phyloP scores from a whole-genome alignment of 371 early-diverging fungal species.

The Mortierella sp. region DNA sequence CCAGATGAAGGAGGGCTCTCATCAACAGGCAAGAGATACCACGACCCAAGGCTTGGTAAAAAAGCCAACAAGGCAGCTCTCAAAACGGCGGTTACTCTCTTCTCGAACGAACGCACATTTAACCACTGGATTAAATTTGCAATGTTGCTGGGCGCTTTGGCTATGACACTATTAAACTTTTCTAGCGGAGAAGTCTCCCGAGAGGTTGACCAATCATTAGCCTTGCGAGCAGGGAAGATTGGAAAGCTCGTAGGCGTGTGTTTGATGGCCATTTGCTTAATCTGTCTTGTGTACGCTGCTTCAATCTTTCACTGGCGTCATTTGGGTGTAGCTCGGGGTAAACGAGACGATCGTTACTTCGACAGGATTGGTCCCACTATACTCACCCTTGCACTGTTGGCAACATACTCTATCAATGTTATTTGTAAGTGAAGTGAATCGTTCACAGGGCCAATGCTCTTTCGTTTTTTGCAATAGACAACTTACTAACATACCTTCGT shows the following conservation, averaged over 20 bases:
- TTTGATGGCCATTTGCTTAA: slow-evolving; percentile 31
- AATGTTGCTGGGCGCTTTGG: slow-evolving; percentile 73
- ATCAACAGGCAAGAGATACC: slow-evolving; percentile 31
- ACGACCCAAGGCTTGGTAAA: slow-evolving; percentile 16
- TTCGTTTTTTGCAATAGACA: neutral
- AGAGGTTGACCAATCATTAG: slow-evolving; percentile 10
- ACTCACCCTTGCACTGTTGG: slow-evolving; percentile 25
- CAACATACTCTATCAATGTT: slow-evolving; percentile 34
- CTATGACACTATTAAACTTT: slow-evolving; percentile 80
- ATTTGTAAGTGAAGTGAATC: slow-evolving; percentile 23
- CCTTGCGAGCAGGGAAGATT: slow-evolving; percentile 14
- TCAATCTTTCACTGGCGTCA: slow-evolving; percentile 43
- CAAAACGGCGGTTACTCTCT: slow-evolving; percentile 63
- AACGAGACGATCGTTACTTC: slow-evolving; percentile 26
- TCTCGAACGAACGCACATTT: slow-evolving; percentile 97
- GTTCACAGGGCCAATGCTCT: neutral
- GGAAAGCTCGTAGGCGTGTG: slow-evolving; percentile 31
- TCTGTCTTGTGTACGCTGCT: slow-evolving; percentile 30
- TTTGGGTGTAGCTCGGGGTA: slow-evolving; percentile 21
- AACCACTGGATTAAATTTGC: slow-evolving; percentile 82
- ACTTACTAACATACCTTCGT: neutral
- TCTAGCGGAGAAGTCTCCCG: neutral
- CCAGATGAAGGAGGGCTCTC: neutral
- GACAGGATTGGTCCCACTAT: slow-evolving; percentile 47
- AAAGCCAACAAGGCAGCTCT: slow-evolving; percentile 14